Base-by-base conservation (phyloP, 192 early-diverging fungal species). In the Umbelopsis isabellina region DNA sequence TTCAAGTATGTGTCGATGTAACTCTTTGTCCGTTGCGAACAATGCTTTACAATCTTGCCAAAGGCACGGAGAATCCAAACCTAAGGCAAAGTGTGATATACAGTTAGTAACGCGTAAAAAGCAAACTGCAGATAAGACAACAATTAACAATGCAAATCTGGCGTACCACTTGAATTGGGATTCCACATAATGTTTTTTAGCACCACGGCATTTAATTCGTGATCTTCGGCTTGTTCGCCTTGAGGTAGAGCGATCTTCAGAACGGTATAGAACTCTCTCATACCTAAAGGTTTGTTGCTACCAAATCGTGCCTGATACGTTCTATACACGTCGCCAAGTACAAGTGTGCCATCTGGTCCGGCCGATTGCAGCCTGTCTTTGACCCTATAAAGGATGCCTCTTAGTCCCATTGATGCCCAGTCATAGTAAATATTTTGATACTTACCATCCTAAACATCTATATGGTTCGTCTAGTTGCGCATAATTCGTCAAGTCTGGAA, bases 401-500 rank as follows among this genome's bases (percentile, higher is more conserved):
- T 41, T 41, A 41, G 37, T 41, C 37, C 10, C 33, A 70, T 50
- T 30, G 18, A 66, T 46, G 11, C 44, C 55, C 2, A 48, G 23
- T 48, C 20, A 11, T 33, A 22, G 22, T 5, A 33, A 33, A n/a
- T 46, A n/a, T 22, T n/a, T 58, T 10, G 48, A 13, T 0, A 1
- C 67, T 71, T 82, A 88, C 87, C 87, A 88, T 50, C 83, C 85
- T 22, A 86, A 67, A 46, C 83, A 83, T 4, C 87, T 75, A 68
- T 84, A 85, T 2, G 87, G 87, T 70, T 88, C 87, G 35, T 82
- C 75, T 25, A 86, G 72, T 22, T 79, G 67, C 27, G 74, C 76
- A 69, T 80, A 80, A 46, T 80, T 66, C 2, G 71, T 75, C 18
- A 80, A 37, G 71, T 80, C 79, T 5, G 79, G 79, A 67, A 80